These are phyloP conservation scores for Periconia sp. DNA, from an alignment of 2,329 filamentous ascomycete genomes.

Conservation along the genomic window DNA sequence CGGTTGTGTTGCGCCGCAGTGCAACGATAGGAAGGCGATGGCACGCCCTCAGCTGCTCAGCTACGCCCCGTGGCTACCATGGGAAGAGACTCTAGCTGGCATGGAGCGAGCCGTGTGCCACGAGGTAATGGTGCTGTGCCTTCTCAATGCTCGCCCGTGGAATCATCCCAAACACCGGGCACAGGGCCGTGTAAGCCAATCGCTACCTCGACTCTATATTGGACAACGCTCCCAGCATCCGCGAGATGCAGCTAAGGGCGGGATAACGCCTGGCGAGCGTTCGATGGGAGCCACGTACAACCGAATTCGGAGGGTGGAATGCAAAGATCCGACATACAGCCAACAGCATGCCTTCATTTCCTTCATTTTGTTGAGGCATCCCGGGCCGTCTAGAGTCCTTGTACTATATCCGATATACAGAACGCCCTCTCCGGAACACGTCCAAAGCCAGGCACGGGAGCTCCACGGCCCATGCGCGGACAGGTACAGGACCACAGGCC, in stretches of 20 bases:
- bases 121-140: constrained; percentile 15
- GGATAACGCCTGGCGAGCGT: constrained; percentile 16
- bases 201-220: constrained; percentile 16
- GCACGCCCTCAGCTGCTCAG: constrained; percentile 15
- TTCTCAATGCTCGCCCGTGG: too few species aligned
- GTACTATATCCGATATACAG: too few species aligned
- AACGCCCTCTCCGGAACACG: too few species aligned
- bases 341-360: too few species aligned
- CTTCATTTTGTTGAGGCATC: neutral
- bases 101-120: constrained; percentile 26
- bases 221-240: constrained; percentile 16
- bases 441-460: too few species aligned
- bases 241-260: constrained; percentile 19
- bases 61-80: constrained; percentile 10
- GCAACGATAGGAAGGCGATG: constrained; percentile 17
- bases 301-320: constrained; percentile 9
- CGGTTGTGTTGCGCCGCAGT: constrained; percentile 14
- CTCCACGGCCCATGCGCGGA: too few species aligned
- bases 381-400: too few species aligned
- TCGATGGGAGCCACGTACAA: too few species aligned
- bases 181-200: constrained; percentile 29
- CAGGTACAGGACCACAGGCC: too few species aligned
- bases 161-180: constrained; percentile 23
- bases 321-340: neutral
- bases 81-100: constrained; percentile 13